phyloP scores from a whole-genome alignment of 352 stramenopile species.

The Elongisporangium undulatum region DNA sequence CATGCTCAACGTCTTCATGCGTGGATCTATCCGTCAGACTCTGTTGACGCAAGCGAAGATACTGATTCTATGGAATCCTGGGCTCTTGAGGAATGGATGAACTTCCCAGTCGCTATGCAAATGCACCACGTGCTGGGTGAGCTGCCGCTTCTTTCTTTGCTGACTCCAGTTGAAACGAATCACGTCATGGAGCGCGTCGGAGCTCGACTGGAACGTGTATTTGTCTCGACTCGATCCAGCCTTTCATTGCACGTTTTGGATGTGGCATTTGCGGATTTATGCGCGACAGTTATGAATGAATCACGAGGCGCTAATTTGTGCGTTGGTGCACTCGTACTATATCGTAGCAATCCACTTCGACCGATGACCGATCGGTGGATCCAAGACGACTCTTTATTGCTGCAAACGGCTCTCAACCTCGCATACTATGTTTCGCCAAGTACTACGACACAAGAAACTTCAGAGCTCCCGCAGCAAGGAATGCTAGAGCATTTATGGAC shows the following conservation, averaged over 20 bases:
- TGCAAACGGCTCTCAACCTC: slow-evolving; percentile 57
- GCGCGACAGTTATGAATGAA: not conserved
- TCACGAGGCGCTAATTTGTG: not conserved
- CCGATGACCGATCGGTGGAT: slow-evolving; percentile 41
- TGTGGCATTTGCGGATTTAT: not conserved
- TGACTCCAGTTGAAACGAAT: not conserved
- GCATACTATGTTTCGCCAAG: slow-evolving; percentile 24
- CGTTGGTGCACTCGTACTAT: not conserved
- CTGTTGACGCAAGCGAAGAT: not conserved
- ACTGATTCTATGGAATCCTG: not conserved
- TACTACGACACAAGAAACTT: slow-evolving; percentile 1
- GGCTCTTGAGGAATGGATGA: not conserved
- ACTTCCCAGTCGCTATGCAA: not conserved
- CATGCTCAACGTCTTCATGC: not conserved
- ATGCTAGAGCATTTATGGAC: slow-evolving; percentile 61
- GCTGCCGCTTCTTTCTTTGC: not conserved
- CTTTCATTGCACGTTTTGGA: not conserved
- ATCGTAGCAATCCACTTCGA: slow-evolving; percentile 49
- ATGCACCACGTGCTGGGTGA: not conserved
- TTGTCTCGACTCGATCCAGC: not conserved
- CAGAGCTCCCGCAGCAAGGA: slow-evolving; percentile 8
- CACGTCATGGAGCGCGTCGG: not conserved
- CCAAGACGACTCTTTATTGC: slow-evolving; percentile 41
- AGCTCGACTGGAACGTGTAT: not conserved
- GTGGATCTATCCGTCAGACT: not conserved